Conservation (phyloP, 768 basidiomycete genomes). For the Phanerochaete sordida region DNA sequence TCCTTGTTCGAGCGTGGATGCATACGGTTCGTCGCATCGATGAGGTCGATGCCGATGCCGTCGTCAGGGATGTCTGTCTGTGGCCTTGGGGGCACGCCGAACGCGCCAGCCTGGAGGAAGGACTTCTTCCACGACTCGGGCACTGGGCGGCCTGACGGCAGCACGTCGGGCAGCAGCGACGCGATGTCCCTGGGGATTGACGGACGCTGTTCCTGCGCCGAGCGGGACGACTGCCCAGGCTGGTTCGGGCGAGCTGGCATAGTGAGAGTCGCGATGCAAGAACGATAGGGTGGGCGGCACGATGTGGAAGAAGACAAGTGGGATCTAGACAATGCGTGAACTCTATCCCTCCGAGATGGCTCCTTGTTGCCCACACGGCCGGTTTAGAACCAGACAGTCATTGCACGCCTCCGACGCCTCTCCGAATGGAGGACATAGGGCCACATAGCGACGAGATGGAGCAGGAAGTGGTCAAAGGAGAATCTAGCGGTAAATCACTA, state of each 20-base stretch:
- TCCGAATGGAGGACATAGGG: too few species aligned
- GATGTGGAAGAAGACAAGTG: background rate
- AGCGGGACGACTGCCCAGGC: background rate
- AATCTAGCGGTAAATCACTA: too few species aligned
- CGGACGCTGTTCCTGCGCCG: background rate
- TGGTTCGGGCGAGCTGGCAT: background rate
- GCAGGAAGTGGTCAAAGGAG: too few species aligned
- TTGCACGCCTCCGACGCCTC: too few species aligned
- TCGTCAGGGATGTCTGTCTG: background rate
- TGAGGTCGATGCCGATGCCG: slow-evolving; percentile 1
- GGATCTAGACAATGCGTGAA: background rate
- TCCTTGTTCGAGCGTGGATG: background rate
- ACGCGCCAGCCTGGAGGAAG: background rate
- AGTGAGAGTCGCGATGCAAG: background rate
- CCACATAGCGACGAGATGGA: too few species aligned
- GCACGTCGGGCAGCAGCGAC: background rate
- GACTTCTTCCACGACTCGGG: background rate
- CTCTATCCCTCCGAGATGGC: too few species aligned
- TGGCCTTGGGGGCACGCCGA: background rate
- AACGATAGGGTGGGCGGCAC: background rate
- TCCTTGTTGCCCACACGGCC: too few species aligned
- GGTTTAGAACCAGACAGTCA: too few species aligned
- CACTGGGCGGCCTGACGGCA: background rate
- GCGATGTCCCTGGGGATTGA: background rate
- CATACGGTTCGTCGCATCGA: background rate